A percentile compares a stretch with the other conserved stretches of the same genome.
Conservation (phyloP, 768 basidiomycete genomes). For the Infundibulicybe gibba region DNA sequence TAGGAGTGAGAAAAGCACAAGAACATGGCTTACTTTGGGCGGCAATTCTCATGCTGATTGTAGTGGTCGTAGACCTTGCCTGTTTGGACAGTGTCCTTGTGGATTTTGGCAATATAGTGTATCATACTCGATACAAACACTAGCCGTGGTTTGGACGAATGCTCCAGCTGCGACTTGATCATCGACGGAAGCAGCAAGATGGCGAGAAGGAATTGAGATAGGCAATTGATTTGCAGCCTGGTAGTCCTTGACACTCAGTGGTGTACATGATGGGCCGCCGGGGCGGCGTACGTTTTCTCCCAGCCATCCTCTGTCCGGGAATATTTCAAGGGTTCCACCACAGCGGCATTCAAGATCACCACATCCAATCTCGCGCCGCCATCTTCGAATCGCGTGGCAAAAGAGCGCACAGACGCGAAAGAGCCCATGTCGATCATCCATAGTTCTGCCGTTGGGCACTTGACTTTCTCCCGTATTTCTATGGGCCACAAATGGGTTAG, state of each 20-base stretch:
- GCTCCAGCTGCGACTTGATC: constrained; percentile 27
- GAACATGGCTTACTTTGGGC: constrained; percentile 12
- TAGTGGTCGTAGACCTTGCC: constrained; percentile 25
- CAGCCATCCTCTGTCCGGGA: constrained; percentile 36
- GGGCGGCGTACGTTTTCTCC: constrained; percentile 35
- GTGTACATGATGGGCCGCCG: background rate
- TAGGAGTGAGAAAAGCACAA: background rate
- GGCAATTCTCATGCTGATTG: constrained; percentile 26
- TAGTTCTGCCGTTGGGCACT: constrained; percentile 28
- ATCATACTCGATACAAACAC: constrained; percentile 42
- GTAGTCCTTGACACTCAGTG: background rate
- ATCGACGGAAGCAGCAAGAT: constrained; percentile 40
- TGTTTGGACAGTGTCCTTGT: constrained; percentile 15
- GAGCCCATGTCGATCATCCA: constrained; percentile 37
- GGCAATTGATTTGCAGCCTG: constrained; percentile 46
- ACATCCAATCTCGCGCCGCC: constrained; percentile 34
- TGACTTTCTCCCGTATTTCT: constrained; percentile 28
- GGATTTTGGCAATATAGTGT: constrained; percentile 27
- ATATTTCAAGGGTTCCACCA: constrained; percentile 7
- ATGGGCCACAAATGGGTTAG: background rate
- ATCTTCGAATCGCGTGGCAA: constrained; percentile 29
- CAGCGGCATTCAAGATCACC: constrained; percentile 40
- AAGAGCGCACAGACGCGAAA: constrained; percentile 36
- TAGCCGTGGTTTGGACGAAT: constrained; percentile 27
- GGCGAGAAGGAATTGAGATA: constrained; percentile 35